Conservation (phyloP, 495 filamentous ascomycete genomes). For the Aspergillus steynii region DNA sequence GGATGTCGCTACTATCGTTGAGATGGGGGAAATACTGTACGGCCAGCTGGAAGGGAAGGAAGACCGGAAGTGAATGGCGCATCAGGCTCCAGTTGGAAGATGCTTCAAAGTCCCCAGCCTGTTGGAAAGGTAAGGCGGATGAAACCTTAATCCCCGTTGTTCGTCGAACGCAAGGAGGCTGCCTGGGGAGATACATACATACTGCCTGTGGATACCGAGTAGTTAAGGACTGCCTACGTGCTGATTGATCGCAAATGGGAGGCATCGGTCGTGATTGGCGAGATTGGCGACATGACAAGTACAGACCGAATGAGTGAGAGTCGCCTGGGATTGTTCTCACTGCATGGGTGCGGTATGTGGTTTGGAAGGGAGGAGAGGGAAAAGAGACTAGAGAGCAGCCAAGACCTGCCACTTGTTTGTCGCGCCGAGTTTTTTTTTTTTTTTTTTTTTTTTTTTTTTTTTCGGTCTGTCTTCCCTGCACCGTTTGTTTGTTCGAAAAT, state of each 20-base stretch:
- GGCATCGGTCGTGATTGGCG: too few relatives aligned
- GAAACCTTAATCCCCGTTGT: conserved; percentile 18
- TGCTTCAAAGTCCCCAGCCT: conserved; percentile 5
- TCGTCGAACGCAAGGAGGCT: conserved; percentile 5
- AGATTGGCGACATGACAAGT: too few relatives aligned
- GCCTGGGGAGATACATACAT: background rate
- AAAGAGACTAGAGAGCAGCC: background rate
- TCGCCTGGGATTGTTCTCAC: too few relatives aligned
- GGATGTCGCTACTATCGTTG: too few relatives aligned
- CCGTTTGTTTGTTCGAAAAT: background rate
- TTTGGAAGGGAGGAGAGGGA: too few relatives aligned
- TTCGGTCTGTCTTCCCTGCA: background rate
- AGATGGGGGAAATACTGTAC: too few relatives aligned
- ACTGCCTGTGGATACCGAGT: background rate
- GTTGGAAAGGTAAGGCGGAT: conserved; percentile 12
- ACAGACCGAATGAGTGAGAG: too few relatives aligned
- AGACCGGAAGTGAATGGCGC: background rate
- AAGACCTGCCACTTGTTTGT: conserved; percentile 2
- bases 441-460: background rate
- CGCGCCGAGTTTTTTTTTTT: background rate
- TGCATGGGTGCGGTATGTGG: too few relatives aligned
- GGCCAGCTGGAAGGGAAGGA: too few relatives aligned
- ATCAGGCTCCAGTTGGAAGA: background rate
- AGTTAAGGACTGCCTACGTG: background rate
- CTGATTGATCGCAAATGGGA: background rate